Conservation (phyloP, 768 basidiomycete genomes). For the Phanerodontia chrysosporium region DNA sequence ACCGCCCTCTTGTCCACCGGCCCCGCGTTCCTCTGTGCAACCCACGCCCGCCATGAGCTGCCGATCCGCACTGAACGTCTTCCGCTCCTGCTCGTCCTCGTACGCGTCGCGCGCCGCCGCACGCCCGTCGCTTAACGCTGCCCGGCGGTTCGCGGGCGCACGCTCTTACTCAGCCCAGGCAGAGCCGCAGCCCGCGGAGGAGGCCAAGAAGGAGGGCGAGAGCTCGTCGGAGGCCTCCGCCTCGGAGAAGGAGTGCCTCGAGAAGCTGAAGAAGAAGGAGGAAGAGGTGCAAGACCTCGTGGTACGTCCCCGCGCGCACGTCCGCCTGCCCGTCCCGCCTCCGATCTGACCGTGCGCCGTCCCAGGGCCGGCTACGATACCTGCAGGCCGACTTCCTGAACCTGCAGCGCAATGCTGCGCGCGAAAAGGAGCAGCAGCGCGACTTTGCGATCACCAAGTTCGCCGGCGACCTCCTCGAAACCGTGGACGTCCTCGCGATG, state of each 20-base stretch:
- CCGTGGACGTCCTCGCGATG: slow-evolving; percentile 83
- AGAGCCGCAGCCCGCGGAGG: slow-evolving; percentile 23
- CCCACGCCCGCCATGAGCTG: slow-evolving; percentile 41
- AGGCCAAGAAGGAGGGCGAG: background rate
- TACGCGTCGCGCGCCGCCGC: slow-evolving; percentile 48
- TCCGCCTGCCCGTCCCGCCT: background rate
- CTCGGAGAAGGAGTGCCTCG: slow-evolving; percentile 31
- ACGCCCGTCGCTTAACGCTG: slow-evolving; percentile 24
- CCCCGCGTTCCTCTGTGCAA: too few relatives aligned
- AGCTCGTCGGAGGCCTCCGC: slow-evolving; percentile 7
- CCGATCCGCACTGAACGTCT: slow-evolving; percentile 43
- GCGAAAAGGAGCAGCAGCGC: slow-evolving; percentile 88
- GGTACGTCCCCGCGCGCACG: slow-evolving; percentile 41
- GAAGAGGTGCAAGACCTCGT: slow-evolving; percentile 80
- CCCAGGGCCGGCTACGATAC: slow-evolving; percentile 82
- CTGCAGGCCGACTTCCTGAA: slow-evolving; percentile 95
- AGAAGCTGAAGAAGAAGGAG: slow-evolving; percentile 77
- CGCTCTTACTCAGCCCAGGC: slow-evolving; percentile 60
- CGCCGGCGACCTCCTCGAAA: slow-evolving; percentile 84
- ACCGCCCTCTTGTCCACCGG: slow-evolving; percentile 2
- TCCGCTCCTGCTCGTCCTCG: slow-evolving; percentile 60
- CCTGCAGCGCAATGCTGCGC: slow-evolving; percentile 84
- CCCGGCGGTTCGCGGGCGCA: slow-evolving; percentile 20
- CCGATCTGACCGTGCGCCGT: background rate
- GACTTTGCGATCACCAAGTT: slow-evolving; percentile 93